Base-by-base conservation (phyloP, 2,329 filamentous ascomycete genomes). In the Pestalotiopsis sp. region DNA sequence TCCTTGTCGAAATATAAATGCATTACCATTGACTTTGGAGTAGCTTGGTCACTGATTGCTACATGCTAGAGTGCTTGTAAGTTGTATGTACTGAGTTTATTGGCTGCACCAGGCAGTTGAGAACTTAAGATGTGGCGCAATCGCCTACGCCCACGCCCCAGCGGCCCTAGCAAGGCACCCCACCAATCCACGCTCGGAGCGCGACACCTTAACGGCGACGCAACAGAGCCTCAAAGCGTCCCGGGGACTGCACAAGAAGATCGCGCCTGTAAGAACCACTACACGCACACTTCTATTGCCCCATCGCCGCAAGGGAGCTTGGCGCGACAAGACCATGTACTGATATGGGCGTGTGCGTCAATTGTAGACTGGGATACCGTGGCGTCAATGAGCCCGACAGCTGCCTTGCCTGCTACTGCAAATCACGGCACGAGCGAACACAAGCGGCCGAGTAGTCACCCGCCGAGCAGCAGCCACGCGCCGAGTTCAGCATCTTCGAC, bases 351-450 rank as follows among this genome's bases (percentile, higher is more conserved):
- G 12, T 61, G 59, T 17, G 57, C 41, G 45, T 27, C 12, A n/a
- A 66, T 66, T 38, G 61, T 63, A 17, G 13, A n/a, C 7, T 6
- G 14, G 9, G 9, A 58, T 4, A 66, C n/a, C 13, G 25, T 38
- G 41, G 41, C 63, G 63, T 66, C 63, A 23, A 66, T 66, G 63
- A 66, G 27, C 63, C 23, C 63, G 14, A 58, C 41, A 23, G 31
- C 25, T 38, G 13, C 63, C 5, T 14, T 38, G n/a, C 23, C 63
- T 36, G 39, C 61, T 38, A 64, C 39, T 31, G 25, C 63, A 38
- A 64, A 27, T 38, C n/a, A 31, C 20, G 11, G 61, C 61, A 49
- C 25, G 63, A 56, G 57, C 49, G 41, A 56, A 39, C 45, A 27
- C n/a, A 66, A 66, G 23, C 63, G 45, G 45, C 63, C 63, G 17